Conservation (phyloP, 1,139 yeast species). For the Cylindricascospora bacillispora region DNA sequence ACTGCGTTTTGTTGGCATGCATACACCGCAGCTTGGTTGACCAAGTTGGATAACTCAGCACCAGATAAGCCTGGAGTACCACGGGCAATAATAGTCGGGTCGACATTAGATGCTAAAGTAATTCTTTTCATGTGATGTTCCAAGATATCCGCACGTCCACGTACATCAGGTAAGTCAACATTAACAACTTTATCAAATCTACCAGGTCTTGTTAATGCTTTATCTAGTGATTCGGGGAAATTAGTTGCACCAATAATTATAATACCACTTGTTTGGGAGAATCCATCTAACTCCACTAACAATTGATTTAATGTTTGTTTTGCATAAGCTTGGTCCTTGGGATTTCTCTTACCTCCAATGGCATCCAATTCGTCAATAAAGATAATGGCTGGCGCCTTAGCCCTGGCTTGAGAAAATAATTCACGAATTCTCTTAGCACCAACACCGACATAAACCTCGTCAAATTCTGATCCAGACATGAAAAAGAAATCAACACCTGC, state of each 20-base stretch:
- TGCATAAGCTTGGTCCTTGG: conserved; percentile 95
- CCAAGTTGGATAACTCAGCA: conserved; percentile 90
- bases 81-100: conserved; percentile 79
- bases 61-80: conserved; percentile 98
- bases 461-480: conserved; percentile 98
- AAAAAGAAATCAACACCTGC: conserved; percentile 98
- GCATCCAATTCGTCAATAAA: conserved; percentile 97
- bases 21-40: conserved; percentile 94
- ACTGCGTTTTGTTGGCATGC: conserved; percentile 91
- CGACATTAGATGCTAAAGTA: conserved; percentile 73
- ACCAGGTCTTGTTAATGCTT: conserved; percentile 96
- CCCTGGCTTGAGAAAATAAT: conserved; percentile 82
- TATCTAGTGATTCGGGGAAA: conserved; percentile 92
- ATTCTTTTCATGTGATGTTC: conserved; percentile 88
- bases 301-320: conserved; percentile 94
- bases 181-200: conserved; percentile 93
- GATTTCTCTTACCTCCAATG: conserved; percentile 94
- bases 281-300: conserved; percentile 92
- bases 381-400: conserved; percentile 92
- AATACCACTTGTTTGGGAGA: conserved; percentile 83
- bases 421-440: conserved; percentile 98
- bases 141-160: conserved; percentile 90
- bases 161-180: conserved; percentile 93
- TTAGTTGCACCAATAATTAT: conserved; percentile 97
- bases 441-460: conserved; percentile 95